Evolutionary conservation across 257 asterid genomes (phyloP).

Genomic region (Anisodus acutangulus): DNA sequence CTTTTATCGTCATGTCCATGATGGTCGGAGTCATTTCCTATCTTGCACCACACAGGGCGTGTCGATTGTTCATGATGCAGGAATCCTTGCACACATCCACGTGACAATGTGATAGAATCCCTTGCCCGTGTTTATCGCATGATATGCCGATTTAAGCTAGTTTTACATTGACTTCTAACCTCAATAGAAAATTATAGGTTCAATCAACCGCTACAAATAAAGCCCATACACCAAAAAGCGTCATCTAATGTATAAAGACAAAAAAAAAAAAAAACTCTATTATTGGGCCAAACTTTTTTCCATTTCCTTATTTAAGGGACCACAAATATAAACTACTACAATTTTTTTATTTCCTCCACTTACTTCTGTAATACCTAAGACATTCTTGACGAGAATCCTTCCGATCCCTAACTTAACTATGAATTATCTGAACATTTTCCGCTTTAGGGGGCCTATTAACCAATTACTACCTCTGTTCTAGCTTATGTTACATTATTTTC

Average conservation of each 20-base stretch:
- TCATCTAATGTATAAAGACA: not conserved
- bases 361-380: not conserved
- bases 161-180: not conserved
- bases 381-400: not conserved
- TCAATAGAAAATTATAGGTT: slow-evolving; percentile 8
- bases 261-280: not conserved
- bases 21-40: not conserved
- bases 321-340: not conserved
- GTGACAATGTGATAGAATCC: not conserved
- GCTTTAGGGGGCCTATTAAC: not conserved
- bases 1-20: not conserved
- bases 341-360: not conserved
- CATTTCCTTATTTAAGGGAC: not conserved
- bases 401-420: not conserved
- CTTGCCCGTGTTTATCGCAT: not conserved
- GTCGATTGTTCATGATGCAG: not conserved
- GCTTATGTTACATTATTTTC: no score
- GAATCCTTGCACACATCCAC: not conserved
- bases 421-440: not conserved
- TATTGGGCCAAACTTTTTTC: not conserved
- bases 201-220: not conserved
- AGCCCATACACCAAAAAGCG: not conserved
- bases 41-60: not conserved
- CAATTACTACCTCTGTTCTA: not conserved
- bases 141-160: not conserved